Evolutionary conservation across 306 rosid genomes (phyloP).

Genomic region (Quercus rubra): DNA sequence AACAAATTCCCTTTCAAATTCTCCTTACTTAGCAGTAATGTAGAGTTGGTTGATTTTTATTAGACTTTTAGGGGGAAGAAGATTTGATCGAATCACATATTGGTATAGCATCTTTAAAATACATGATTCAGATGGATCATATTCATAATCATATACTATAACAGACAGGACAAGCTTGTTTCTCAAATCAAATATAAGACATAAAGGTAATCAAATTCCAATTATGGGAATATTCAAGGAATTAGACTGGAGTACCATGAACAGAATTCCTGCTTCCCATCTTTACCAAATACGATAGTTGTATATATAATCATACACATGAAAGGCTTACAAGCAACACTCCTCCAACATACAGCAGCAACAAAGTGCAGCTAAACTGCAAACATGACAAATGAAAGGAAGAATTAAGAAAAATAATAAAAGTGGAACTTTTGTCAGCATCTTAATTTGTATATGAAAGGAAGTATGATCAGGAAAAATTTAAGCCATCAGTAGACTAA

Average conservation of each 20-base stretch:
- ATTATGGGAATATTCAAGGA: neutral
- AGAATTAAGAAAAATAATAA: no score
- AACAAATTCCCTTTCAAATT: no score
- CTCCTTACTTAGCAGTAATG: no score
- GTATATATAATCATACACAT: neutral
- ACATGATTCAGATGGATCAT: no score
- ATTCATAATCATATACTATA: no score
- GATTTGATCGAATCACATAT: no score
- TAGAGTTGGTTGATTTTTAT: no score
- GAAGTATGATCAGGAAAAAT: neutral
- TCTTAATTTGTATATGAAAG: neutral
- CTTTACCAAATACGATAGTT: neutral
- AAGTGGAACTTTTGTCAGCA: neutral
- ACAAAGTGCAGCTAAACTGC: slow-evolving; percentile 38
- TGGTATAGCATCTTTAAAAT: no score
- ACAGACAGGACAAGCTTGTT: neutral
- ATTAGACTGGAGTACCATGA: neutral
- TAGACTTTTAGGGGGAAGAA: no score
- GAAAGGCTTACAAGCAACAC: slow-evolving; percentile 24
- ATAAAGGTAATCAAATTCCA: neutral
- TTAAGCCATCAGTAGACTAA: neutral
- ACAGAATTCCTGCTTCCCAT: neutral
- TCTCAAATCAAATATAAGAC: neutral
- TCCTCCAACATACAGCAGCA: slow-evolving; percentile 42
- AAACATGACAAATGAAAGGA: neutral